phyloP scores from a whole-genome alignment of 2,329 filamentous ascomycete species.

The Colletotrichum filicis region DNA sequence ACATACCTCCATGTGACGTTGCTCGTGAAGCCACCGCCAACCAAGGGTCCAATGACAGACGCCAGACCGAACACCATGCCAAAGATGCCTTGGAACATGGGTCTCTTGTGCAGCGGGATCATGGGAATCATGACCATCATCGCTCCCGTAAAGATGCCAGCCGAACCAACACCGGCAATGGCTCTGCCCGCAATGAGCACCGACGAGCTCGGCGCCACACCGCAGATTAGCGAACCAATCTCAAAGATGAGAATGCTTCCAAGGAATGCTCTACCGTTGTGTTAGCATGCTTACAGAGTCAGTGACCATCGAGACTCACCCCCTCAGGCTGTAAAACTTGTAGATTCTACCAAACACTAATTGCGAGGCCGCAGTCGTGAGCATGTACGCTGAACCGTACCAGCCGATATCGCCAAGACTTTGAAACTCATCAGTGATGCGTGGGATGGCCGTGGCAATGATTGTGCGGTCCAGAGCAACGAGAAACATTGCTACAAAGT shows the following conservation, averaged over 20 bases:
- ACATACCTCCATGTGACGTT: slow-evolving; percentile 57
- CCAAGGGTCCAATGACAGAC: slow-evolving; percentile 63
- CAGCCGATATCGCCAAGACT: slow-evolving; percentile 71
- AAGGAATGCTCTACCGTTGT: slow-evolving; percentile 53
- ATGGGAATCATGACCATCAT: slow-evolving; percentile 68
- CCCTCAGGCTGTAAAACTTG: slow-evolving; percentile 60
- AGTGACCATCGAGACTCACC: slow-evolving; percentile 44
- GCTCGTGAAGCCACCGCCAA: slow-evolving; percentile 65
- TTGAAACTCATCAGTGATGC: slow-evolving; percentile 67
- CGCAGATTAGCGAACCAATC: slow-evolving; percentile 65
- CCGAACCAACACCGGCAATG: slow-evolving; percentile 65
- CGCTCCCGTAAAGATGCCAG: slow-evolving; percentile 67
- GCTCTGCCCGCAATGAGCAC: slow-evolving; percentile 67
- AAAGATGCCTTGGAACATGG: slow-evolving; percentile 67
- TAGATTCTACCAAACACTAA: slow-evolving; percentile 61
- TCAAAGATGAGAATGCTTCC: slow-evolving; percentile 62
- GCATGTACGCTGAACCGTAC: slow-evolving; percentile 72
- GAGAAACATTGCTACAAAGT: slow-evolving; percentile 66
- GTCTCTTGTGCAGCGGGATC: slow-evolving; percentile 69
- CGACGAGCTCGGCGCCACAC: slow-evolving; percentile 62
- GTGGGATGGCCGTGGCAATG: slow-evolving; percentile 64
- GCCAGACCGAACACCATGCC: slow-evolving; percentile 66
- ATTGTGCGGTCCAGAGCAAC: slow-evolving; percentile 70
- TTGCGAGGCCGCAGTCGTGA: slow-evolving; percentile 67
- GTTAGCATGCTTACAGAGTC: neutral